Base-by-base conservation (phyloP, 2,329 filamentous ascomycete species). In the Pseudopyrenochaeta lycopersici region DNA sequence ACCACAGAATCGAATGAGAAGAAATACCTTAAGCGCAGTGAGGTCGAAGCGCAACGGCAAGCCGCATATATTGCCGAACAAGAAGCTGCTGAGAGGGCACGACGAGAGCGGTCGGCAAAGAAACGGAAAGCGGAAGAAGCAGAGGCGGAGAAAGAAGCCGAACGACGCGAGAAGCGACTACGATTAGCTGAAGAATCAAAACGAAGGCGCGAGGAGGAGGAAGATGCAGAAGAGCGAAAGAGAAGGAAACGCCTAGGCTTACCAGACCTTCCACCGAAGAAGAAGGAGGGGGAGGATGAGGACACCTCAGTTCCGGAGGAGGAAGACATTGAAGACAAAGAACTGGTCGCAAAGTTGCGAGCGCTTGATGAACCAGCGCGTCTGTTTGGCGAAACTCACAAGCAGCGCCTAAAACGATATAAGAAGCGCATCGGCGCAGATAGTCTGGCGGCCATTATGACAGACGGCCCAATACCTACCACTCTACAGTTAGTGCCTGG, bases 91-190 rank as follows among this genome's bases (percentile, higher is more conserved):
- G 90, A 92, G 64, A 83, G 82, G 33, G 88, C 91, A 68, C 90
- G 91, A 23, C 81, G 87, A 54, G 86, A 89, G 56, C 88, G 87
- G 60, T 80, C 86, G 1, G 84, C 85, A 1, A 88, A 89, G 65
- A 98, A 98, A 79, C 90, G 94, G 64, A 95, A 96, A 76, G 85
- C 87, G 20, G 94, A 98, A 48, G 93, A 97, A 31, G 93, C 97
- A 21, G 90, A 90, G 51, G 87, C 88, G 2, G 84, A 87, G 20
- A 88, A 89, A 60, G 85, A 86, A 60, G 84, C 82, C 11, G 81
- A 82, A 23, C 86, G 92, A 12, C 91, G 96, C 60, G 91, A 95
- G 70, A 97, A 97, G 81, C 88, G 89, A 48, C 85, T 85, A 54
- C 84, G 84, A 56, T 81, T 99, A 3, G 94, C 92, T 0, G 92